Evolutionary conservation across 352 stramenopile species (phyloP).

Genomic region (Pythium insidiosum): DNA sequence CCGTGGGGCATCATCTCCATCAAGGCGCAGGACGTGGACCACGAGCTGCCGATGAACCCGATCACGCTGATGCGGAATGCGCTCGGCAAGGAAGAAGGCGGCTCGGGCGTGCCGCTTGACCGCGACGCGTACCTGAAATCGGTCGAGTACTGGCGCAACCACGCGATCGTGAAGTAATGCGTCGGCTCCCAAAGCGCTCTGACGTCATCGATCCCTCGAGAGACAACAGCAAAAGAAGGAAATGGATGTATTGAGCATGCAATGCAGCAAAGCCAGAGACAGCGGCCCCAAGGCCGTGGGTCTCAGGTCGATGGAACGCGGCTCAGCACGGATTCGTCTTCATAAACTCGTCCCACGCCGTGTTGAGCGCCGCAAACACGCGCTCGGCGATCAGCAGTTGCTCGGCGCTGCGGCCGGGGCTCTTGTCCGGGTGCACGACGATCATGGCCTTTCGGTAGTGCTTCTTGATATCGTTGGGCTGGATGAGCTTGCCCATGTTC

Average conservation of each 20-base stretch:
- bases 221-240: no score
- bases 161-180: constrained; percentile 82
- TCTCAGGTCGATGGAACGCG: no score
- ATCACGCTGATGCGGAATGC: constrained; percentile 98
- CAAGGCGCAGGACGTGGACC: constrained; percentile 94
- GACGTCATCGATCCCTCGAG: no score
- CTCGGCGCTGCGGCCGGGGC: constrained; percentile 73
- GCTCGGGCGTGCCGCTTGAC: constrained; percentile 78
- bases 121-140: constrained; percentile 73
- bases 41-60: constrained; percentile 97
- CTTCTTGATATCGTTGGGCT: constrained; percentile 88
- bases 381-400: constrained; percentile 87
- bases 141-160: constrained; percentile 84
- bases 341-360: constrained; percentile 83
- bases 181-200: neutral
- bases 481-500: constrained; percentile 89
- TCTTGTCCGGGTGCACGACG: constrained; percentile 89
- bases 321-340: constrained; percentile 66
- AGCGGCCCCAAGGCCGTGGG: no score
- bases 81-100: constrained; percentile 93
- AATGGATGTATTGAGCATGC: no score
- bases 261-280: no score
- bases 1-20: constrained; percentile 95
- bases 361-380: constrained; percentile 88
- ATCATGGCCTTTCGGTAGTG: constrained; percentile 90